These are phyloP conservation scores for Phoenix roebelenii DNA, from an alignment of 176 grass and related monocot genomes.

Conservation along the genomic window DNA sequence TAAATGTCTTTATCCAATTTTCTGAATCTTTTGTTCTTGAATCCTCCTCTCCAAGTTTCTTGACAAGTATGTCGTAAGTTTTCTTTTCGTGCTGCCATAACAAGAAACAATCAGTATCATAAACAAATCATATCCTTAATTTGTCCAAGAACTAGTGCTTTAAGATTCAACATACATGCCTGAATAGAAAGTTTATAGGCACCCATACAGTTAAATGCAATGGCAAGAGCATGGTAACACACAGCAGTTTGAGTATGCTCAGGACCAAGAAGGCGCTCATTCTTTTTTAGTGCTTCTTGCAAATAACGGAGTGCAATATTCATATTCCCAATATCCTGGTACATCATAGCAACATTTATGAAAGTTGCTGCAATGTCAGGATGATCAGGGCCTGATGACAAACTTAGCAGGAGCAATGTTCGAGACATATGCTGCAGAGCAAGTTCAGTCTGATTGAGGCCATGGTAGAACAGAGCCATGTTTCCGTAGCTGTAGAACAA, in stretches of 20 bases:
- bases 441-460: constrained; percentile 82
- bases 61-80: constrained; percentile 72
- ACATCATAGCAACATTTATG: constrained; percentile 97
- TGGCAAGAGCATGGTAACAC: constrained; percentile 94
- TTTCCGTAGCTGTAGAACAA: constrained; percentile 71
- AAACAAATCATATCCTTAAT: no score
- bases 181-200: constrained; percentile 91
- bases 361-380: constrained; percentile 83
- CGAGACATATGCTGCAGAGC: constrained; percentile 82
- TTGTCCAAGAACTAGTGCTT: background rate
- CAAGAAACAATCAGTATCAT: constrained; percentile 8
- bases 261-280: constrained; percentile 75
- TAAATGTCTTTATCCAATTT: constrained; percentile 91
- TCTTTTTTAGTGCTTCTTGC: constrained; percentile 90
- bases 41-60: constrained; percentile 77
- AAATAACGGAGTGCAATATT: constrained; percentile 76
- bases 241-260: constrained; percentile 93
- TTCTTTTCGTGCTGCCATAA: constrained; percentile 75
- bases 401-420: constrained; percentile 60
- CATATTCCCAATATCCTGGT: constrained; percentile 88
- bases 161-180: constrained; percentile 27
- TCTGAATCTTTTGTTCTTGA: constrained; percentile 78
- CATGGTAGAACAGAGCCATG: constrained; percentile 94
- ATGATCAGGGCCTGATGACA: constrained; percentile 79
- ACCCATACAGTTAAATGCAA: constrained; percentile 88